phyloP scores from a whole-genome alignment of 306 rosid species.

The Morella rubra region DNA sequence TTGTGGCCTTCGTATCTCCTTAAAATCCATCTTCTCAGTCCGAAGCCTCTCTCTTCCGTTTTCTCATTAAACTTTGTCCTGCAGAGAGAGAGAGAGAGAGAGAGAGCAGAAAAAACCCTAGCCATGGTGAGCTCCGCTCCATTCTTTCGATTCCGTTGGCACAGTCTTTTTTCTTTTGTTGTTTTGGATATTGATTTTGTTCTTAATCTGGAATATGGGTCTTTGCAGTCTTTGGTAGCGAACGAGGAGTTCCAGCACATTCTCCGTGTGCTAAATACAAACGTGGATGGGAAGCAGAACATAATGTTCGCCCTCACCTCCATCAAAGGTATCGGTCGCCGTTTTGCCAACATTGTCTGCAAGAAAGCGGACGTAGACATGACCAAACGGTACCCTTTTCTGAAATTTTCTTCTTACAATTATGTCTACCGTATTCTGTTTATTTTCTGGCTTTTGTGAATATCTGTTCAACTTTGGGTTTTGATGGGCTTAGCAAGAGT shows the following conservation, averaged over 20 bases:
- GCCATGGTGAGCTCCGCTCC: constrained; percentile 37
- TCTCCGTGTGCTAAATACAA: constrained; percentile 65
- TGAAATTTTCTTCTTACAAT: not conserved
- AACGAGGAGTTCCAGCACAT: constrained; percentile 70
- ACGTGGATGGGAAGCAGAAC: constrained; percentile 66
- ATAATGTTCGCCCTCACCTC: constrained; percentile 68
- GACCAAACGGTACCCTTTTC: constrained; percentile 47
- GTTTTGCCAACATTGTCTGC: constrained; percentile 60
- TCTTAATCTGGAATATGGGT: not conserved
- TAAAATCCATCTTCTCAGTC: constrained; percentile 5
- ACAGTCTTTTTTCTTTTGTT: not conserved
- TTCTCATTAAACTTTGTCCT: not conserved
- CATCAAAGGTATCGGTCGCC: constrained; percentile 70
- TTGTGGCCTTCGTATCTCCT: constrained; percentile 22
- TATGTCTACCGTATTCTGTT: not conserved
- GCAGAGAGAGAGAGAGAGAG: constrained; percentile 6
- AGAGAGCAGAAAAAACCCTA: constrained; percentile 12
- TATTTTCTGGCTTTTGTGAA: not conserved
- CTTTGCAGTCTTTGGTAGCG: constrained; percentile 55
- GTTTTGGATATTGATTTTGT: not conserved
- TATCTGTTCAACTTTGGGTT: not conserved
- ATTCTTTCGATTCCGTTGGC: not conserved
- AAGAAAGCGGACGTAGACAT: constrained; percentile 66
- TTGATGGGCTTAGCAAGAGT: not conserved
- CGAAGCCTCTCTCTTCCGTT: not conserved